Evolutionary conservation across 2,329 filamentous ascomycete genomes (phyloP), one percentile per base, ranked within the genome.

Genomic region (Claviceps quebecensis): DNA sequence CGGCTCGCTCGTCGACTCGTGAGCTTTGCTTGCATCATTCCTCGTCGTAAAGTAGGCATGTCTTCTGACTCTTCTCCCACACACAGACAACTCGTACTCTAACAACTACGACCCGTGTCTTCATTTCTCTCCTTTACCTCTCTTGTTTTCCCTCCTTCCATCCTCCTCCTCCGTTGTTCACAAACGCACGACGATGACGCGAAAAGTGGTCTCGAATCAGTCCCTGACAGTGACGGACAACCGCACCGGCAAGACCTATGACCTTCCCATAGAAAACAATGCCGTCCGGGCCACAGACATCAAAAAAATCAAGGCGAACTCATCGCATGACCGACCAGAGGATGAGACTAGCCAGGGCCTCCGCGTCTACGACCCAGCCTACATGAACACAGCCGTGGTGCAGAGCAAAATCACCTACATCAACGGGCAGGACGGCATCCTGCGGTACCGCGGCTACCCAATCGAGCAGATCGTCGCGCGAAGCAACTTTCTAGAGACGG

Each of bases 311-410:
- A 71, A 68, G 57, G 66, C 69, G 6, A 47, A 56, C 29, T 45
- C 57, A 48, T 56, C 59, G 11, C 56, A 64, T 48, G 67, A 68
- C 56, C 66, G 69, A 17, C 58, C 65, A 9, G 70, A 74, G 51
- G 67, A 74, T 59, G 71, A 74, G 63, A 72, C 69, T 2, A 65
- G 64, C 9, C 71, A 75, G 56, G 73, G 73, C 11, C 67, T 76
- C n/a, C 61, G 72, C 22, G 65, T 76, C 38, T 74, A 67, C 51
- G 73, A 75, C 60, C 72, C 72, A n/a, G 73, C 69, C 2, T 76
- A 73, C 63, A 72, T 74, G 68, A 76, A 75, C 65, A 75, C 73
- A 2, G 72, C 72, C 17, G 73, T 74, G 2, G 67, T 75, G 19
- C 62, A 71, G 63, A 72, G 69, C 57, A 67, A 62, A 47, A 76